Evolutionary conservation across 1,139 yeast genomes (phyloP).

Genomic region (Yamadazyma oceani): DNA sequence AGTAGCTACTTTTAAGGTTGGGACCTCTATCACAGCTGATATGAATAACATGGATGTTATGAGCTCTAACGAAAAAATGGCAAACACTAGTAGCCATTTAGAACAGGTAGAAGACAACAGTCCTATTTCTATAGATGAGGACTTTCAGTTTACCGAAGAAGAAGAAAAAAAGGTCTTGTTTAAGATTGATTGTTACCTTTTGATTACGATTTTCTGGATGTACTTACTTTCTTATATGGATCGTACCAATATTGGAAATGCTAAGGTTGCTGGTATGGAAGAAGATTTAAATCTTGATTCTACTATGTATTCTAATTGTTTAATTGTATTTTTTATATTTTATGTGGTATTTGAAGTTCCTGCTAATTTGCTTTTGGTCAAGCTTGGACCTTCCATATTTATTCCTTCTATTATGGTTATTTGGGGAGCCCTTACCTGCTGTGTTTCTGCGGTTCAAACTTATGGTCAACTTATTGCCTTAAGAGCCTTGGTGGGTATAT

Average conservation of each 20-base stretch:
- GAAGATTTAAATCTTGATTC: slow-evolving; percentile 23
- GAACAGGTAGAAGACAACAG: too few species aligned
- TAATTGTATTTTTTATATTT: slow-evolving; percentile 26
- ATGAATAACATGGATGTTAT: too few species aligned
- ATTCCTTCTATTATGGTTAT: slow-evolving; percentile 25
- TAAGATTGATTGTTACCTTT: slow-evolving; percentile 22
- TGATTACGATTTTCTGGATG: slow-evolving; percentile 18
- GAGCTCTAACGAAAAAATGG: too few species aligned
- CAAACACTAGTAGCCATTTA: too few species aligned
- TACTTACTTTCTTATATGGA: slow-evolving; percentile 19
- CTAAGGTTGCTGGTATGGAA: slow-evolving; percentile 25
- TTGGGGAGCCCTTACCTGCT: slow-evolving; percentile 25
- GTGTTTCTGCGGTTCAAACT: slow-evolving; percentile 20
- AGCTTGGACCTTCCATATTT: slow-evolving; percentile 29
- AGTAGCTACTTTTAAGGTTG: too few species aligned
- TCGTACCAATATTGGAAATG: slow-evolving; percentile 27
- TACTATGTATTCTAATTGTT: slow-evolving; percentile 24
- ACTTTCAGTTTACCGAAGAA: too few species aligned
- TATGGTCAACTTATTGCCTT: slow-evolving; percentile 21
- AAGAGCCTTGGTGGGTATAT: slow-evolving; percentile 25
- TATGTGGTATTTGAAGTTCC: slow-evolving; percentile 30
- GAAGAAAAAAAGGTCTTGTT: slow-evolving; percentile 11
- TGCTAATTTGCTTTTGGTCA: slow-evolving; percentile 28
- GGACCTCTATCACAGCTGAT: too few species aligned
- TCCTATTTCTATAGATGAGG: too few species aligned